phyloP scores from a whole-genome alignment of 2,329 filamentous ascomycete species.

The Atkinsonella texensis region DNA sequence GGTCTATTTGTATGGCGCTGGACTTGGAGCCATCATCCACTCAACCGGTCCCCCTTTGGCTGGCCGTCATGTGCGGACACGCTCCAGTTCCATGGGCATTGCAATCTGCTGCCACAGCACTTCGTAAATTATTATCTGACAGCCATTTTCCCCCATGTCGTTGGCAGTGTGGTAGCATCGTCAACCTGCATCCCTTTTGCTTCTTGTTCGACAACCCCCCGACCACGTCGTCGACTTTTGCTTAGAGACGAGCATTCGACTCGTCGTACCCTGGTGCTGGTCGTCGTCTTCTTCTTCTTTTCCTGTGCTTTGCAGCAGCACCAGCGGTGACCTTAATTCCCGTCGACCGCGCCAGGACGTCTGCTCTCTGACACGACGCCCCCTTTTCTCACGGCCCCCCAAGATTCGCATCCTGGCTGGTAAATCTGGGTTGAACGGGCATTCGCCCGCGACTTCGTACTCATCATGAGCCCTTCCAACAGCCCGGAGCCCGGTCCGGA shows the following conservation, averaged over 20 bases:
- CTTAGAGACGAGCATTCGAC: not conserved
- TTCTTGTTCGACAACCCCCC: not conserved
- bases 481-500: conserved; percentile 17
- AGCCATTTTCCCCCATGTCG: not conserved
- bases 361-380: conserved; percentile 1
- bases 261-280: not conserved
- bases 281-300: not conserved
- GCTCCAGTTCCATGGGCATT: not conserved
- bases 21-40: not conserved
- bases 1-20: not conserved
- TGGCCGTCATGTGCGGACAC: not conserved
- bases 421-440: conserved; percentile 25
- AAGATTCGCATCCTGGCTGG: conserved; percentile 23
- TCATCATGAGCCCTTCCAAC: conserved; percentile 22
- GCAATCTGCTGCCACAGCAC: not conserved
- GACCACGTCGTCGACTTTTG: not conserved
- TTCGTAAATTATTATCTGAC: not conserved
- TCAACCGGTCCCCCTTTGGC: not conserved
- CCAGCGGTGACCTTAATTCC: conserved; percentile 1
- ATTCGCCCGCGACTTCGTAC: conserved; percentile 23
- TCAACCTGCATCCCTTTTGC: not conserved
- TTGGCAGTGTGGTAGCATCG: not conserved
- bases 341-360: conserved; percentile 4
- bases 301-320: not conserved
- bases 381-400: not conserved